Evolutionary conservation across 2,329 filamentous ascomycete genomes (phyloP), one percentile per base, ranked within the genome.

Genomic region (Cryphonectria carpinicola): DNA sequence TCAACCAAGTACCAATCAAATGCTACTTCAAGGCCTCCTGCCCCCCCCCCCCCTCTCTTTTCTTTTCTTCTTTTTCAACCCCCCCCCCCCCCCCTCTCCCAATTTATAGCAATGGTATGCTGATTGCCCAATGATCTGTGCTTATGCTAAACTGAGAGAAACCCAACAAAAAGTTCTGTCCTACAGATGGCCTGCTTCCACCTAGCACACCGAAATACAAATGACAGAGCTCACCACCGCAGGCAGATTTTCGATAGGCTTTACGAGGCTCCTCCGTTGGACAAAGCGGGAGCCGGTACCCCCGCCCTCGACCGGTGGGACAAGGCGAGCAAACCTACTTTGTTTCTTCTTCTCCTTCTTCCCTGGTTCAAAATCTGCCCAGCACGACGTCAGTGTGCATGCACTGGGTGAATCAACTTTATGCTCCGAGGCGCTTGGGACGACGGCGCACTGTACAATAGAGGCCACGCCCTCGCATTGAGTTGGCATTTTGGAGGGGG

Each of bases 261-360:
- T 58, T 25, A 35, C 22, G 13, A 4, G 14, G 49, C 17, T 22
- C 3, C 61, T 37, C 6, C 19, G 62, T 65, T 22, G 46, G 32
- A 69, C 67, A 65, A 61, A 17, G 14, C 37, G 28, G 49, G 62
- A 13, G 62, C 52, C 62, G 46, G 39, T n/a, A 43, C 61, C 22
- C 49, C 22, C 49, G 37, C 46, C 49, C 65, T 67, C 52, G 52
- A 56, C 25, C 54, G 46, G 65, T 61, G 37, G 39, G 14, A 14
- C 67, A 60, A 60, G 49, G 43, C 25, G 25, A 69, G 67, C 67
- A 69, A 69, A 69, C 62, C 60, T 49, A 17, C 5, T 10, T 25
- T 28, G 22, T 28, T 32, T 32, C 4, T 4, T 32, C 32, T 32
- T 32, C 32, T 32, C 3, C 4, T 32, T 32, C 32, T 32, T 32